These are phyloP conservation scores for Aspergillus coremiiformis DNA, from an alignment of 495 filamentous ascomycete genomes.

Conservation along the genomic window DNA sequence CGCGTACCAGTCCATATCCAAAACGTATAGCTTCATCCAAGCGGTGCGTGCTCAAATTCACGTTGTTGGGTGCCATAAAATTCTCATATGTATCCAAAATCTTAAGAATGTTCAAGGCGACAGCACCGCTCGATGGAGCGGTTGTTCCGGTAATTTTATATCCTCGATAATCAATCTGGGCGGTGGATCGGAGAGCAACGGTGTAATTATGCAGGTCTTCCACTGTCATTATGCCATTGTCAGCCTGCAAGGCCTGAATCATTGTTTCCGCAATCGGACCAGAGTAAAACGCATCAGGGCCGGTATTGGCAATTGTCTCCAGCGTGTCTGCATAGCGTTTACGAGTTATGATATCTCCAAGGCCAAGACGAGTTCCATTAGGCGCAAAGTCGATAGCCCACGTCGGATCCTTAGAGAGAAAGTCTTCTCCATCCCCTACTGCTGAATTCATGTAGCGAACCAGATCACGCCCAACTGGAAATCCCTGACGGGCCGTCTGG, in stretches of 20 bases:
- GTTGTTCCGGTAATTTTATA: conserved; percentile 60
- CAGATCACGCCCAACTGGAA: conserved; percentile 60
- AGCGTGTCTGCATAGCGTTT: conserved; percentile 73
- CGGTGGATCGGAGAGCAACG: conserved; percentile 50
- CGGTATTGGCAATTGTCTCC: conserved; percentile 61
- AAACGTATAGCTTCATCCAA: conserved; percentile 83
- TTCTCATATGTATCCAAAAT: conserved; percentile 64
- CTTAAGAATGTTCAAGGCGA: conserved; percentile 67
- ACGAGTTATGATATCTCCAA: conserved; percentile 71
- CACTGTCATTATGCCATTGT: conserved; percentile 77
- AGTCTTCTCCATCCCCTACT: conserved; percentile 40
- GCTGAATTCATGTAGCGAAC: conserved; percentile 58
- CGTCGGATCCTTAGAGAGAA: conserved; percentile 61
- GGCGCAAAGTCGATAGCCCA: conserved; percentile 90
- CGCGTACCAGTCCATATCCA: conserved; percentile 60
- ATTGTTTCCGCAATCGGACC: conserved; percentile 68
- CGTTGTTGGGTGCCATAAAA: conserved; percentile 43
- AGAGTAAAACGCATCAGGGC: conserved; percentile 67
- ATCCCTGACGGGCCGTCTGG: conserved; percentile 66
- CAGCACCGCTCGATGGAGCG: conserved; percentile 66
- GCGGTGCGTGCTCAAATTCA: conserved; percentile 66
- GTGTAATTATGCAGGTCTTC: conserved; percentile 66
- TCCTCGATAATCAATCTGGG: conserved; percentile 63
- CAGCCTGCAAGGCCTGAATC: conserved; percentile 52
- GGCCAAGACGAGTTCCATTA: conserved; percentile 57